Conservation (phyloP, 768 basidiomycete species). For the Lactarius deliciosus region DNA sequence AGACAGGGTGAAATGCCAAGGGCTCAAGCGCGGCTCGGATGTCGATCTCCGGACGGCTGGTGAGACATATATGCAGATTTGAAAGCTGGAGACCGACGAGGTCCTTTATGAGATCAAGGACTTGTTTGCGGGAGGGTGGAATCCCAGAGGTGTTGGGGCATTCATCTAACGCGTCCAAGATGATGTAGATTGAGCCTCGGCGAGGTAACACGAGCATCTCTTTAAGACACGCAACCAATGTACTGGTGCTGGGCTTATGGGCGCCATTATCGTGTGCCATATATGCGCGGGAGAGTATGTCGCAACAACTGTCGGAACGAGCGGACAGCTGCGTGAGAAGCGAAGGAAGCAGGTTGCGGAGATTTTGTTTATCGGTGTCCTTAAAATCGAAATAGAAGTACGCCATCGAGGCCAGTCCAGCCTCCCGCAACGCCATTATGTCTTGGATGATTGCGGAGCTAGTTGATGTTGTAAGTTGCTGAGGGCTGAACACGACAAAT, state of each 20-base stretch:
- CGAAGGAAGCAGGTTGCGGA: background rate
- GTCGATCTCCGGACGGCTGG: background rate
- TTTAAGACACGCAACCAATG: background rate
- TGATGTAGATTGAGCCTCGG: background rate
- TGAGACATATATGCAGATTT: background rate
- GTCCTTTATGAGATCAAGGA: background rate
- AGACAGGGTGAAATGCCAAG: background rate
- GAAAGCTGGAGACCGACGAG: background rate
- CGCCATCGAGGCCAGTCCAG: background rate
- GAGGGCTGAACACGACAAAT: background rate
- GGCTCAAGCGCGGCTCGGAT: background rate
- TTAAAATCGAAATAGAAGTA: slow-evolving; percentile 3
- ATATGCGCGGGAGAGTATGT: background rate
- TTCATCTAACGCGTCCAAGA: slow-evolving; percentile 10
- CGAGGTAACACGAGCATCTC: background rate
- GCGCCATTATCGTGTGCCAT: background rate
- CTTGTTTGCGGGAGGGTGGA: background rate
- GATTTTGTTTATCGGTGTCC: background rate
- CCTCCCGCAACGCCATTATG: background rate
- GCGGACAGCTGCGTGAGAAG: background rate
- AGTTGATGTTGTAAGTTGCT: background rate
- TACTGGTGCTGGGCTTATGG: background rate
- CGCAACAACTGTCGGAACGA: background rate
- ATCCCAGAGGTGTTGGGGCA: background rate
- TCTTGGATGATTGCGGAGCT: slow-evolving; percentile 6